A percentile compares a stretch with the other conserved stretches of the same genome.
Conservation (phyloP, 441 rosid species). For the Cnidoscolus chayamansa region DNA sequence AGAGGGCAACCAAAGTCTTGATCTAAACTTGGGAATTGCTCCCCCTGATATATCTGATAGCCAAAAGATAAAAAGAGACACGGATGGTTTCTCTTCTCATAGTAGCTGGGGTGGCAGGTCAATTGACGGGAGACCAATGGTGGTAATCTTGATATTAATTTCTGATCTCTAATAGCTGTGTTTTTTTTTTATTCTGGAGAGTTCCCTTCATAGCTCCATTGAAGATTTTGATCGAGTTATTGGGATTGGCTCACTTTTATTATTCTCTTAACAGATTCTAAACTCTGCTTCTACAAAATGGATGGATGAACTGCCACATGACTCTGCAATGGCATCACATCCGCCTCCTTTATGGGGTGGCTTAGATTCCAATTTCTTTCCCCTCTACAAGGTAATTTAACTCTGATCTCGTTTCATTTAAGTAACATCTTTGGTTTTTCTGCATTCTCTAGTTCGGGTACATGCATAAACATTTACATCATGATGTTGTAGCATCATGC, state of each 20-base stretch:
- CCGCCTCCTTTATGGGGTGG: conserved; percentile 30
- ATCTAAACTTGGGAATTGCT: conserved; percentile 60
- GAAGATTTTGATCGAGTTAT: not conserved
- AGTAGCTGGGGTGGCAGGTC: conserved; percentile 26
- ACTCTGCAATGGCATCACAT: conserved; percentile 29
- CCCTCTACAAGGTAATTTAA: conserved; percentile 33
- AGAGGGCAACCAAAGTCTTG: conserved; percentile 39
- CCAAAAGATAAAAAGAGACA: conserved; percentile 26
- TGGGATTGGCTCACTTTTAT: conserved; percentile 6
- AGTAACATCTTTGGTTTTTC: not conserved
- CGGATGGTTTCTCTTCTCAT: conserved; percentile 20
- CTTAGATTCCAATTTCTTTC: conserved; percentile 35
- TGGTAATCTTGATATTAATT: conserved; percentile 28
- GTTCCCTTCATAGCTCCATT: not conserved
- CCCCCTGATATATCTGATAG: conserved; percentile 32
- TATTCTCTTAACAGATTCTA: conserved; percentile 25
- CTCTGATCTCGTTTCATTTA: not conserved
- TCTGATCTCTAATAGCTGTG: conserved; percentile 1
- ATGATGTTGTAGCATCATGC: not conserved
- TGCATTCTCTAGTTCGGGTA: not conserved
- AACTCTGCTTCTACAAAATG: conserved; percentile 25
- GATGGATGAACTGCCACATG: conserved; percentile 22
- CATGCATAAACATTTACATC: not conserved
- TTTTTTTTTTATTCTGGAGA: not conserved
- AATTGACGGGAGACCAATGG: conserved; percentile 30